Evolutionary conservation across 345 rosid species (phyloP), one percentile per base, ranked within the genome.

Genomic region (Boechera retrofracta): DNA sequence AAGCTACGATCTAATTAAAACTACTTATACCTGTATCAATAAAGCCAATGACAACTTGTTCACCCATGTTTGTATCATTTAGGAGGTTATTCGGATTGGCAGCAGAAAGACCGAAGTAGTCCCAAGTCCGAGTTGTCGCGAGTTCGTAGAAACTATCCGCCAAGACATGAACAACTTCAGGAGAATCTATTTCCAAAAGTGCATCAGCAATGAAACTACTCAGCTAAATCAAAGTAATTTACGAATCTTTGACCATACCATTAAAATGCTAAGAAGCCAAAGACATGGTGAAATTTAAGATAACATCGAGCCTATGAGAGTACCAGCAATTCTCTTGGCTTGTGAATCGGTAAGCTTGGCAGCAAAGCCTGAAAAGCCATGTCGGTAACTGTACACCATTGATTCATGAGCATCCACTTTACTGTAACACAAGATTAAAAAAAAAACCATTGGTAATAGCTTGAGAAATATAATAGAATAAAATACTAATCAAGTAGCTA

Each of bases 111-210:
- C 78, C 73, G 45, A 87, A 60, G 59, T 81, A 85, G 16, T 87
- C 84, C 90, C 90, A 83, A 58, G 86, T 77, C 32, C 83, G 71
- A 32, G 85, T 85, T 32, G 90, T 85, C 21, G 82, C 82, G 35
- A 82, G 69, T 69, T 81, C 49, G 12, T 78, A 73, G 29, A 65
- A 72, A 52, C 67, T 67, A 80, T 82, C 83, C 28, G 54, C 66
- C 41, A 72, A 70, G 67, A 83, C 84, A 53, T 83, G 83, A 18
- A 87, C 68, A 59, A 87, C 88, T 5, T 71, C 64, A 26, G 85
- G 84, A 16, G 55, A 66, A 63, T 80, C 89, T 86, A 32, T 73
- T 64, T 38, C 44, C 62, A 72, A 67, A 12, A 49, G 10, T 64
- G 26, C 42, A 65, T 65, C 10, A 65, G 1, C 11, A 16, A 33